These are phyloP conservation scores for Anethum foeniculum DNA, from an alignment of 140 eudicot genomes.

Conservation along the genomic window DNA sequence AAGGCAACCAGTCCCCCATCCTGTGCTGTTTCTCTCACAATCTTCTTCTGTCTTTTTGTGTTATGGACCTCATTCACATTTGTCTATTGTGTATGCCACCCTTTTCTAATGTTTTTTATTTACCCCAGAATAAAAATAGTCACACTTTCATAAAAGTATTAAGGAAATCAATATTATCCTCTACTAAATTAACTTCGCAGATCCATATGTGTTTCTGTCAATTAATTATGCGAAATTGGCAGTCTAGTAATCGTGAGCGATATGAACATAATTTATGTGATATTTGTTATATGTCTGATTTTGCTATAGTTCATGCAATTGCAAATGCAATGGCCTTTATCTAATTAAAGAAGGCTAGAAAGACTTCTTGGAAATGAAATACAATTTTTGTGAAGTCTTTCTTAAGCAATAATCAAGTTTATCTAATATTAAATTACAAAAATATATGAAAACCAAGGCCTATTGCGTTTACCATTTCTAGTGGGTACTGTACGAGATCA, in stretches of 20 bases:
- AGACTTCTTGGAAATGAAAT: background rate
- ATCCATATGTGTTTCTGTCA: background rate
- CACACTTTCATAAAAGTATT: background rate
- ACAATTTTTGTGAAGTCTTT: background rate
- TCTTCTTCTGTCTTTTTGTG: background rate
- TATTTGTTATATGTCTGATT: too few relatives aligned
- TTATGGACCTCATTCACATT: slow-evolving; percentile 12
- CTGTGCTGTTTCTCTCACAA: background rate
- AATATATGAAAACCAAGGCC: background rate
- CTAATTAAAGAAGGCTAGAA: background rate
- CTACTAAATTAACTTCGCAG: background rate
- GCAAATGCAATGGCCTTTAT: background rate
- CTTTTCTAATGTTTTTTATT: background rate
- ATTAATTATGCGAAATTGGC: background rate
- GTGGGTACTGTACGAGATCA: background rate
- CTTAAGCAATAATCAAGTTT: background rate
- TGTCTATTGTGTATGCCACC: background rate
- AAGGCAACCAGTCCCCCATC: slow-evolving; percentile 7
- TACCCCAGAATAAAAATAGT: background rate
- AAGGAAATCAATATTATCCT: background rate
- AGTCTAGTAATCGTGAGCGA: background rate
- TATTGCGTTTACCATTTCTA: slow-evolving; percentile 5
- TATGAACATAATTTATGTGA: too few relatives aligned
- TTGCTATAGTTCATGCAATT: background rate
- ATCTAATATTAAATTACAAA: background rate